phyloP scores from a whole-genome alignment of 225 moss, liverwort and hornwort species.

The Neckera pumila region DNA sequence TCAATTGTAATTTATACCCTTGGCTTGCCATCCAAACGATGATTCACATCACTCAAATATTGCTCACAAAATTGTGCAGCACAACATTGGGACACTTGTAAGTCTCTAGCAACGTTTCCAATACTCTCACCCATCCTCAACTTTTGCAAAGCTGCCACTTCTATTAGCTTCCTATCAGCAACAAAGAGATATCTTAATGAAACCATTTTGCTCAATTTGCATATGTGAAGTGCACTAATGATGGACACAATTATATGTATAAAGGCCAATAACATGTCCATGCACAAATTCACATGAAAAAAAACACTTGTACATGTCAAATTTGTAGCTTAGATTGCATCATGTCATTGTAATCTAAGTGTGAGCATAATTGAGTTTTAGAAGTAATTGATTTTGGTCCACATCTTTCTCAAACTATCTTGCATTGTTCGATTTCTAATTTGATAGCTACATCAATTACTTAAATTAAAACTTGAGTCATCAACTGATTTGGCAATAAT shows the following conservation, averaged over 20 bases:
- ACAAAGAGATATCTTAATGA: neutral
- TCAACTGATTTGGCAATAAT: neutral
- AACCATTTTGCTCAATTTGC: neutral
- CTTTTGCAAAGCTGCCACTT: neutral
- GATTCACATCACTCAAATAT: neutral
- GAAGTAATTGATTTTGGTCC: neutral
- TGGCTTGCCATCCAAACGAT: neutral
- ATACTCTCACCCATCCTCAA: neutral
- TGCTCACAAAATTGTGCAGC: neutral
- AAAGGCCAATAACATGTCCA: neutral
- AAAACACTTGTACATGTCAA: neutral
- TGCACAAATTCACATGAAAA: neutral
- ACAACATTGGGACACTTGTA: too few relatives aligned
- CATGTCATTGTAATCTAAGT: too few relatives aligned
- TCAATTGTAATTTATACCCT: neutral
- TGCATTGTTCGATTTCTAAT: neutral
- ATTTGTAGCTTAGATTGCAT: neutral
- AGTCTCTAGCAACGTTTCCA: too few relatives aligned
- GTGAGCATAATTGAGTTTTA: neutral
- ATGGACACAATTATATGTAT: neutral
- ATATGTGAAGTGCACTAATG: neutral
- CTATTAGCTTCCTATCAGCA: neutral
- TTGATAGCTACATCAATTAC: neutral
- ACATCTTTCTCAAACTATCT: neutral
- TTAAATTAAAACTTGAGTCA: neutral